Evolutionary conservation across 768 basidiomycete genomes (phyloP), one percentile per base, ranked within the genome.

Genomic region (Termitomyces sp.): DNA sequence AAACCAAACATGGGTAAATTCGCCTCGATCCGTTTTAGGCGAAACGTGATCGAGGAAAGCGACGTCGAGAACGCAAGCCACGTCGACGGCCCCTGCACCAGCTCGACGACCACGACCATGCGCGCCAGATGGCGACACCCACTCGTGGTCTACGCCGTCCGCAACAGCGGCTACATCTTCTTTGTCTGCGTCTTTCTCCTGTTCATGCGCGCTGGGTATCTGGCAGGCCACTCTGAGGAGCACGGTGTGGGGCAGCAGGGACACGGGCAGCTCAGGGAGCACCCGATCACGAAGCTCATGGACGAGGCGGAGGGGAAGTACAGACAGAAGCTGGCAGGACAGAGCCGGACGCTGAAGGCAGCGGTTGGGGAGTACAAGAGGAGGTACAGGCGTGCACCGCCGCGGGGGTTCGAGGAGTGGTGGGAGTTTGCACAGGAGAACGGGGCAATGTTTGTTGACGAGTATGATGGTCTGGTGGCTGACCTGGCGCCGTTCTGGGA

Each of bases 401-500:
- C 97, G 0, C 83, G 81, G 45, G 96, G 95, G 1, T 99, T 98
- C 63, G 95, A 94, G 68, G 74, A 81, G 31, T 98, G 96, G 96
- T 96, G 86, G 83, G 68, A 72, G 47, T 98, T 93, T 71, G 90
- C 88, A 15, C 75, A 81, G 69, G 76, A 84, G 58, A 82, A 93
- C 71, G 73, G 82, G 6, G 87, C 91, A 49, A 83, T 86, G 65
- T 84, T 98, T 73, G 77, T 90, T 5, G 96, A 98, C 70, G 96
- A 98, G 69, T 98, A 93, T 66, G 92, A 93, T 59, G 80, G 81
- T 5, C 78, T 96, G n/a, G 68, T 82, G 36, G 77, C 80, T 54
- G 96, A 98, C 69, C 73, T 99, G 52, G 83, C 80, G 24, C 95
- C 95, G 1, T 98, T 95, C 96, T 93, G 89, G 87, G 70, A 79